Conservation (phyloP, 78 protist genomes). For the Emiliania huxleyi region DNA sequence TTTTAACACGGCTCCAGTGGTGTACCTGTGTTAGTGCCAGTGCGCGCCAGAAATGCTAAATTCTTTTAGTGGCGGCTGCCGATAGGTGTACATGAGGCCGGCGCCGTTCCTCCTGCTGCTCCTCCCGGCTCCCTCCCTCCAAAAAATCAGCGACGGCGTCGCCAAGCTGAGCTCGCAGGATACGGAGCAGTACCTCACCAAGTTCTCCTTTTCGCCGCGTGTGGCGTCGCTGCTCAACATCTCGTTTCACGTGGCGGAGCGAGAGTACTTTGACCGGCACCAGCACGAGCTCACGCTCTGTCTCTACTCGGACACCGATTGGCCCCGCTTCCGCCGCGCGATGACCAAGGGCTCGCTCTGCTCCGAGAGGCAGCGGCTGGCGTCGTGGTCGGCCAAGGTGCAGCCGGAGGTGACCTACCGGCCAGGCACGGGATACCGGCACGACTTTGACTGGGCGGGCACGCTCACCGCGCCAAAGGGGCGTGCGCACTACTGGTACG, state of each 20-base stretch:
- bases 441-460: background rate
- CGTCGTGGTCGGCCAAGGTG: background rate
- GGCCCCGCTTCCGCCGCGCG: background rate
- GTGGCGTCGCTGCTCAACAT: background rate
- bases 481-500: constrained; percentile 30
- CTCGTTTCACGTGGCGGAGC: background rate
- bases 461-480: background rate
- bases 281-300: constrained; percentile 7
- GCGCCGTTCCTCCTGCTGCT: too few species aligned
- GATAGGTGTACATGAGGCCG: too few species aligned
- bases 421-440: too few species aligned
- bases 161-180: background rate
- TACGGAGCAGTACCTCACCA: background rate
- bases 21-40: too few species aligned
- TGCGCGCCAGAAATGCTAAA: too few species aligned
- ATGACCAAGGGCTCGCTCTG: constrained; percentile 1
- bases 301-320: background rate
- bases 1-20: too few species aligned
- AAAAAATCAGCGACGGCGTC: background rate
- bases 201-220: background rate
- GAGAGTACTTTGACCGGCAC: background rate
- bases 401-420: background rate
- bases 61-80: too few species aligned
- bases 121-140: too few species aligned
- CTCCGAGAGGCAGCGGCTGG: background rate